phyloP scores from a whole-genome alignment of 1,284 basidiomycete species.

The Hymenochaete sp. region DNA sequence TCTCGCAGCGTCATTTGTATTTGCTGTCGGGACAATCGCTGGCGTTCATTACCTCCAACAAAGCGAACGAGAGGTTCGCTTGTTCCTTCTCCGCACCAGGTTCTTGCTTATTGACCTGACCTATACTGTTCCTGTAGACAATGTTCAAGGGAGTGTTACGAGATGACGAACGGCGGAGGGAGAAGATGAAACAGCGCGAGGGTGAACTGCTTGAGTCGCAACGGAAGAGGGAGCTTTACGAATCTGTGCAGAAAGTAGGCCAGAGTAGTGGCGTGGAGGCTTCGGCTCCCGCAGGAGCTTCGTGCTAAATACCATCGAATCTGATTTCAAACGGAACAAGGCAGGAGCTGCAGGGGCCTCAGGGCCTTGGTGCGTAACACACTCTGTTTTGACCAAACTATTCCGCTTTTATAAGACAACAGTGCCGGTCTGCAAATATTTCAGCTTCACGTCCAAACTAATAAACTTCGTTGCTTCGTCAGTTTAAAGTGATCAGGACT shows the following conservation, averaged over 20 bases:
- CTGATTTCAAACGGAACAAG: too few species aligned
- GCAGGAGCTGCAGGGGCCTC: too few species aligned
- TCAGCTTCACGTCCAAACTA: too few species aligned
- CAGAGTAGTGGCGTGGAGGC: too few species aligned
- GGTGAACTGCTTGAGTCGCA: constrained; percentile 58
- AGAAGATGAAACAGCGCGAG: constrained; percentile 63
- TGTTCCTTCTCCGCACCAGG: constrained; percentile 6
- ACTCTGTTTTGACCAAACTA: too few species aligned
- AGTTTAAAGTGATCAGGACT: too few species aligned
- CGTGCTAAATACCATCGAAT: too few species aligned
- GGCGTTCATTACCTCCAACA: constrained; percentile 88
- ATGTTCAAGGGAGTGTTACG: constrained; percentile 88
- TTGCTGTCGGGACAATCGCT: constrained; percentile 73
- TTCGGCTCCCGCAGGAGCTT: too few species aligned
- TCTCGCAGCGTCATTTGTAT: constrained; percentile 56
- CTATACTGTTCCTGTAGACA: constrained; percentile 38
- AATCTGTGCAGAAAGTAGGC: constrained; percentile 49
- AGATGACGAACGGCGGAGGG: constrained; percentile 73
- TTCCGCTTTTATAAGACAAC: too few species aligned
- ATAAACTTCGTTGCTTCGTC: too few species aligned
- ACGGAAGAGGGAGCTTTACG: constrained; percentile 58
- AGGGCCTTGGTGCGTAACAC: too few species aligned
- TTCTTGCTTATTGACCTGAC: constrained; percentile 4
- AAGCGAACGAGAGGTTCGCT: constrained; percentile 71
- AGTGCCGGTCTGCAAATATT: too few species aligned